phyloP scores from a whole-genome alignment of 345 rosid species.

The Stellera chamaejasme region DNA sequence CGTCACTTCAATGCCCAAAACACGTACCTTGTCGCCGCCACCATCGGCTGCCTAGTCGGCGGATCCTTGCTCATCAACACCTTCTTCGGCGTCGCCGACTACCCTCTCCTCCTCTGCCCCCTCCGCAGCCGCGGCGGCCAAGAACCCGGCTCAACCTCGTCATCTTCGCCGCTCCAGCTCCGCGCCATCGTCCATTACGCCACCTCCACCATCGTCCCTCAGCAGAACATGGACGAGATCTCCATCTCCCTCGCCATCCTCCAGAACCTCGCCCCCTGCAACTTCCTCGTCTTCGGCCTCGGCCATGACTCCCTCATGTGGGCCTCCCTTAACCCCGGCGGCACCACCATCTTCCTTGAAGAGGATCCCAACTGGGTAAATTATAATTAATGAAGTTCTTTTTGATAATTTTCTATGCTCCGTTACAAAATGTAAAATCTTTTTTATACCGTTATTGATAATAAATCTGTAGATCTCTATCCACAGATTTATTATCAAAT shows the following conservation, averaged over 20 bases:
- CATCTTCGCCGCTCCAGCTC: constrained; percentile 42
- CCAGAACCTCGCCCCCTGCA: constrained; percentile 30
- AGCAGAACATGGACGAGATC: constrained; percentile 44
- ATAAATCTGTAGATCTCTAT: too few species aligned
- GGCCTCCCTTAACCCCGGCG: constrained; percentile 52
- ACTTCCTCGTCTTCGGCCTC: constrained; percentile 62
- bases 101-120: constrained; percentile 3
- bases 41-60: constrained; percentile 33
- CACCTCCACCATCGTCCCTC: constrained; percentile 38
- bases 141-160: constrained; percentile 19
- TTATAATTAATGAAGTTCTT: background rate
- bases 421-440: too few species aligned
- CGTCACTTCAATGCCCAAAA: constrained; percentile 19
- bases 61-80: constrained; percentile 34
- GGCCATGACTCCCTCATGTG: constrained; percentile 61
- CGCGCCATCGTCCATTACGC: constrained; percentile 56
- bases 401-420: too few species aligned
- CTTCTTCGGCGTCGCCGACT: background rate
- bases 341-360: constrained; percentile 55
- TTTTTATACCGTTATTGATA: too few species aligned
- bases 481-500: too few species aligned
- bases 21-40: constrained; percentile 24
- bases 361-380: constrained; percentile 58
- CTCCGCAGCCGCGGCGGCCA: constrained; percentile 15
- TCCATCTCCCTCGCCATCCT: constrained; percentile 37